A percentile compares a stretch with the other conserved stretches of the same genome.
Conservation (phyloP, 1,139 yeast genomes). For the Geotrichum europaeum region DNA sequence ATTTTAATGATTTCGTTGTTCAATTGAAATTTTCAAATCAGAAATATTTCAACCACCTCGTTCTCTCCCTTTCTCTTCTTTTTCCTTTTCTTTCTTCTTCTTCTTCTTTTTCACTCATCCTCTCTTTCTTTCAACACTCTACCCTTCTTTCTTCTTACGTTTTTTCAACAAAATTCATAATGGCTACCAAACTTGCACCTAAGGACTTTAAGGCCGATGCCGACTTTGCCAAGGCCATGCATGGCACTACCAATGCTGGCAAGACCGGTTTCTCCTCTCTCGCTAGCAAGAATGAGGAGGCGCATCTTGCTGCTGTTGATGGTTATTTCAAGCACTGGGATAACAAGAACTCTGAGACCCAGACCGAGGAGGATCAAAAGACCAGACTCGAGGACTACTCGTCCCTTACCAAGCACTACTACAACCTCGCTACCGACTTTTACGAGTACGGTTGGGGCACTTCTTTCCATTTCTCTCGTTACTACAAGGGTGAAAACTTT, state of each 20-base stretch:
- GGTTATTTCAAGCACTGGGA: conserved; percentile 98
- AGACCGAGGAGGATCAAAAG: conserved; percentile 59
- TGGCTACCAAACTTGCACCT: conserved; percentile 35
- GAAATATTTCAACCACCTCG: background rate
- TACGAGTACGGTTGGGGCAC: conserved; percentile 99
- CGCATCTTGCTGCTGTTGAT: conserved; percentile 75
- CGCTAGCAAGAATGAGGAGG: conserved; percentile 66
- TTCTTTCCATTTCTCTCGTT: conserved; percentile 95
- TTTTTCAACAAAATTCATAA: conserved; percentile 16
- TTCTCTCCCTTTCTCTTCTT: background rate
- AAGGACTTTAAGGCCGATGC: conserved; percentile 37
- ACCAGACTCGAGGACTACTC: conserved; percentile 80
- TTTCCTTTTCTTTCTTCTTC: background rate
- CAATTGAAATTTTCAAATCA: background rate
- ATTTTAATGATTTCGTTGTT: background rate
- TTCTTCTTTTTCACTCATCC: background rate
- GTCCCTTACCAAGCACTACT: conserved; percentile 87
- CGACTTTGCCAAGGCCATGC: conserved; percentile 76
- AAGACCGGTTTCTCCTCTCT: conserved; percentile 72
- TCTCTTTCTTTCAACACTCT: background rate
- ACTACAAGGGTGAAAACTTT: conserved; percentile 89
- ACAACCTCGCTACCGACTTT: conserved; percentile 91
- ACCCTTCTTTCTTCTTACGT: background rate
- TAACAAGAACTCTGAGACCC: conserved; percentile 44
- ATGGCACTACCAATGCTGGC: conserved; percentile 59